Evolutionary conservation across 129 eudicot genomes (phyloP).

Genomic region (Chrysanthemum lavandulifolium): DNA sequence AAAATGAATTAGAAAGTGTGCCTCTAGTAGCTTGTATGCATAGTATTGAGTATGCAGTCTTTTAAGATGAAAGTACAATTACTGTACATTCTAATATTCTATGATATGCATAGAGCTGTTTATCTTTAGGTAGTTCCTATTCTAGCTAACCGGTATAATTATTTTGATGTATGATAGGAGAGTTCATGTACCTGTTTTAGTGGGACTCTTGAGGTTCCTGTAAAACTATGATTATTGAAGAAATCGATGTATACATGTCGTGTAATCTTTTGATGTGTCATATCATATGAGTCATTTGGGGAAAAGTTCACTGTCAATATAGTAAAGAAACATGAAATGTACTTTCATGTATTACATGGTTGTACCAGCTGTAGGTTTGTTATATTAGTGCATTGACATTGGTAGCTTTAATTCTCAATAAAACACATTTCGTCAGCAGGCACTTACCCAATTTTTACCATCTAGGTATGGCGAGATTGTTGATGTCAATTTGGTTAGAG

Average conservation of each 20-base stretch:
- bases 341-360: neutral
- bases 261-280: neutral
- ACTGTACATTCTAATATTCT: too few species aligned
- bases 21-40: neutral
- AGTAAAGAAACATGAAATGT: neutral
- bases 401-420: conserved; percentile 7
- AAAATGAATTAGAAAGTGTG: too few species aligned
- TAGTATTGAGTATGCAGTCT: neutral
- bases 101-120: too few species aligned
- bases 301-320: neutral
- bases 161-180: too few species aligned
- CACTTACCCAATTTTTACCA: conserved; percentile 5
- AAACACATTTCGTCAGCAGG: neutral
- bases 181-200: too few species aligned
- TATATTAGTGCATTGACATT: neutral
- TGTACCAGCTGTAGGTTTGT: neutral
- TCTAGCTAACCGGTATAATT: too few species aligned
- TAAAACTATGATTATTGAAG: neutral
- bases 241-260: neutral
- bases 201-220: too few species aligned
- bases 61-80: too few species aligned
- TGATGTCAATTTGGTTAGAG: conserved; percentile 87
- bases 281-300: too few species aligned
- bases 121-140: too few species aligned
- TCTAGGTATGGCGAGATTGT: conserved; percentile 87